Evolutionary conservation across 2,329 filamentous ascomycete species (phyloP), one percentile per base, ranked within the genome.

Genomic region (Apiospora rasikravindrae): DNA sequence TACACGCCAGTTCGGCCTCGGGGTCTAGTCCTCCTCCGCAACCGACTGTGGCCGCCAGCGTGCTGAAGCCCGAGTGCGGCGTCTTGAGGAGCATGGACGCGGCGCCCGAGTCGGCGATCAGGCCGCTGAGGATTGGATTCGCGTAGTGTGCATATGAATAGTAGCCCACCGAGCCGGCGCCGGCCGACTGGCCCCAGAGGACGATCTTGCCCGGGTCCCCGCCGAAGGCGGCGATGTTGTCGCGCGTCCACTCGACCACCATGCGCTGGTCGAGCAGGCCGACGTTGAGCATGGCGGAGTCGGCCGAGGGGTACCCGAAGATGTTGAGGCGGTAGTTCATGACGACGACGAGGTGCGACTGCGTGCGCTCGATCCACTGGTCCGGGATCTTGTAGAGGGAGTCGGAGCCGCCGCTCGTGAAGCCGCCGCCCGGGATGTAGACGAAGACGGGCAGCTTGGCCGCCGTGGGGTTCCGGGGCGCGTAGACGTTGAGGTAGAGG

Each of bases 221-320:
- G 29, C 29, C 19, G 64, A 22, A 67, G 19, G 29, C 64, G 29
- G 42, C 57, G 16, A 67, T 70, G 68, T 70, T 70, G 67, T 67
- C 71, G 49, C 47, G 66, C 33, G 68, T 51, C 71, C 71, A 70
- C 67, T 72, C 84, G 0, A 88, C 77, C 0, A 85, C 86, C 22
- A 82, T 75, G 5, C 86, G 83, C 75, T 88, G 86, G 76, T 90
- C 87, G 4, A 84, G 79, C 4, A 88, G 77, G 1, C 85, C 86
- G 10, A 86, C 72, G 71, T 88, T 89, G 29, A 80, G 72, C 0
- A 76, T 78, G 0, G 77, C 75, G 7, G 33, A 66, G 19, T 66
- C 19, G 1, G 78, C 78, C 73, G 76, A 78, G 51, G 80, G 80
- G 72, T 79, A 82, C 19, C 80, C 80, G 61, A 80, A 78, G 70